Evolutionary conservation across 1,139 yeast species (phyloP).

Genomic region (Williopsis jadinii): DNA sequence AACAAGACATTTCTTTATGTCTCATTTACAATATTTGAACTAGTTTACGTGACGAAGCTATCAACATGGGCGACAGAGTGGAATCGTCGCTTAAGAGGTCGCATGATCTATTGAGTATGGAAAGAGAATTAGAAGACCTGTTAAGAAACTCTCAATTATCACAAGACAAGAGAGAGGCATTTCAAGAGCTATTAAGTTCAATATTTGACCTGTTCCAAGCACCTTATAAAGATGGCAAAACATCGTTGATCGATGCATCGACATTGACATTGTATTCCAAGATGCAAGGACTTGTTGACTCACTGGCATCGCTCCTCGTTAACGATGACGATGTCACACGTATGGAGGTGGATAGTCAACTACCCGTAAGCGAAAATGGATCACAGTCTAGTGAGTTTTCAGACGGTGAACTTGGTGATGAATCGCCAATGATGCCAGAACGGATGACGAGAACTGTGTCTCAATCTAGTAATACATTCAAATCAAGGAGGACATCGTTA

Average conservation of each 20-base stretch:
- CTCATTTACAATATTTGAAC: too few species aligned
- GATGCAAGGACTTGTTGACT: slow-evolving; percentile 24
- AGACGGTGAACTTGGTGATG: not conserved
- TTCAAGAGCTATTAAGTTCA: slow-evolving; percentile 14
- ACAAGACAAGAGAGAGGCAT: slow-evolving; percentile 13
- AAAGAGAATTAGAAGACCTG: slow-evolving; percentile 20
- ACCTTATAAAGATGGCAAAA: slow-evolving; percentile 6
- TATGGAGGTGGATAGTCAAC: too few species aligned
- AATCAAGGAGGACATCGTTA: not conserved
- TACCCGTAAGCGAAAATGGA: not conserved
- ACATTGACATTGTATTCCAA: slow-evolving; percentile 20
- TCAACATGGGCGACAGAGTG: not conserved
- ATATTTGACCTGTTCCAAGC: slow-evolving; percentile 25
- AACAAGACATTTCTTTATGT: too few species aligned
- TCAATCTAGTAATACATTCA: not conserved
- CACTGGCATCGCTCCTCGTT: slow-evolving; percentile 25
- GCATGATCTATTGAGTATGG: slow-evolving; percentile 23
- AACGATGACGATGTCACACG: slow-evolving; percentile 13
- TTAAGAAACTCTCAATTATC: slow-evolving; percentile 14
- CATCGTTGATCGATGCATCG: slow-evolving; percentile 23
- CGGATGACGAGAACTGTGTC: not conserved
- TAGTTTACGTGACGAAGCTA: too few species aligned
- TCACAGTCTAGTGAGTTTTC: not conserved
- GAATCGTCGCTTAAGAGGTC: slow-evolving; percentile 16
- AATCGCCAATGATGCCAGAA: not conserved